Evolutionary conservation across 1,284 basidiomycete genomes (phyloP), one percentile per base, ranked within the genome.

Genomic region (Pseudozyma sp.): DNA sequence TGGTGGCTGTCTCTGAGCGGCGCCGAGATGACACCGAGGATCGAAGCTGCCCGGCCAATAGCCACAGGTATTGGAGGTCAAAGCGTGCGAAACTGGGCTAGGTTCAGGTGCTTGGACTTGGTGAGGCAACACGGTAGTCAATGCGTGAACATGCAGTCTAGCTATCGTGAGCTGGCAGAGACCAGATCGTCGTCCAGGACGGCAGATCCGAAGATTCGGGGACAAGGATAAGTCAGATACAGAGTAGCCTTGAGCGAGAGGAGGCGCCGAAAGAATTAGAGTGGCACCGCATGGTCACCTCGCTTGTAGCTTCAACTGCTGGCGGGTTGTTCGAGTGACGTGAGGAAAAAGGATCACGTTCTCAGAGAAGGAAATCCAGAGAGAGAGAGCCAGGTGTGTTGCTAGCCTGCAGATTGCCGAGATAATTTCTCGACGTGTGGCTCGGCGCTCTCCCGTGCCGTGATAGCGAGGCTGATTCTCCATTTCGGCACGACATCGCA

Each of bases 341-440:
- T 17, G 17, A 14, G 13, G 16, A 6, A 13, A 42, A 42, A n/a
- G 7, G 7, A 7, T 7, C 13, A 42, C 14, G 40, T 42, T 42
- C 14, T 14, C 14, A 14, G 40, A 16, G 13, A 14, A 42, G 40
- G 40, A 24, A 24, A 24, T 24, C 24, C 24, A 24, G 24, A 24
- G 24, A 24, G 24, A 24, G 24, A 42, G 40, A 7, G 11, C n/a
- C 10, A n/a, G 16, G 24, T 14, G 47, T 9, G 30, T 19, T 50
- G n/a, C 40, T 42, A 44, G 42, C 48, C 57, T 52, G 48, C 33
- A 59, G 57, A 60, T 60, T 53, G 57, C 57, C 57, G 50, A 60
- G 53, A 51, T 17, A 42, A 10, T 7, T 42, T 42, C n/a, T 42
- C 7, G 11, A 14, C 16, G 40, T 42, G 10, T 24, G 24, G 24